Base-by-base conservation (phyloP, 225 moss, liverwort and hornwort species). In the Pleurozium schreberi region DNA sequence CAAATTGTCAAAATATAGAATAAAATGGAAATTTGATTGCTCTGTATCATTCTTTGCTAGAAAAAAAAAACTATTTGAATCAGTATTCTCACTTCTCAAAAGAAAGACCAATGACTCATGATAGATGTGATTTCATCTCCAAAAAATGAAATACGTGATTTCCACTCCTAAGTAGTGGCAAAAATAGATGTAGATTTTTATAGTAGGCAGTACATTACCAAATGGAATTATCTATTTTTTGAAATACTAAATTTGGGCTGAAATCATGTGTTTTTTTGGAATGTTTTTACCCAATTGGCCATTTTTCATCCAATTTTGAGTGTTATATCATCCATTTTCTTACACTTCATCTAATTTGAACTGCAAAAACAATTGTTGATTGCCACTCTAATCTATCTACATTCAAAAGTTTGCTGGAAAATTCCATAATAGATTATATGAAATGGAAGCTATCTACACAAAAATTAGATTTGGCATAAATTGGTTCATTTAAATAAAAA, bases 371-470 rank as follows among this genome's bases (percentile, higher is more conserved):
- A n/a, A 40, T 40, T 4, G 4, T 40, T 40, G 69, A 40, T 69
- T 6, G 6, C 4, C 13, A 12, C 13, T 12, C 3, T 1, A 0
- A 1, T 69, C 6, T 40, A 4, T 2, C 23, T 69, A 23, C 8
- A 69, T 68, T 68, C 2, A 22, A n/a, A n/a, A 22, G 12, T n/a
- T 68, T 68, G 13, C 22, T 7, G 22, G 8, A 4, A n/a, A n/a
- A 12, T 2, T 2, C 38, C 0, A 21, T 0, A n/a, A n/a, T 68
- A 40, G 4, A 69, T 69, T 8, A 68, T 40, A 40, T 6, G 8
- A 67, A 68, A 23, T 13, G 1, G n/a, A 68, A 7, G 4, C 38
- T 68, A 40, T 1, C 25, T 69, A 42, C 20, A 26, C 3, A 1
- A 14, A 12, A 14, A 26, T 14, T 0, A 40, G 0, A 42, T 69